phyloP scores from a whole-genome alignment of 257 asterid species.

The Solanum ossicruentum region DNA sequence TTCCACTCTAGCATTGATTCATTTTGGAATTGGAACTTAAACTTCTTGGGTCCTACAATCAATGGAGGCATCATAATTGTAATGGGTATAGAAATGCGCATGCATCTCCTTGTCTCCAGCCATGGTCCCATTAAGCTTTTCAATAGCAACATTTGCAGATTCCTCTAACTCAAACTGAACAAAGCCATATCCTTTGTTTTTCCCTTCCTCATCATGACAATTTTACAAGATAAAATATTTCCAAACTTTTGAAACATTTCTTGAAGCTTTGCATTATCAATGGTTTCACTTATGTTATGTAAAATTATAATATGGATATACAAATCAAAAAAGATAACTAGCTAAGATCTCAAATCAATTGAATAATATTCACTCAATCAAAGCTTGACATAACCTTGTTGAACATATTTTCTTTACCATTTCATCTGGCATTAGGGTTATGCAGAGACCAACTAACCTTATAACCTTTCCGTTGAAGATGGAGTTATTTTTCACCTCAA shows the following conservation, averaged over 20 bases:
- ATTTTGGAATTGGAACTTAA: no score
- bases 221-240: slow-evolving; percentile 44
- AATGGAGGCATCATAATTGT: neutral
- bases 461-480: slow-evolving; percentile 34
- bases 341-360: neutral
- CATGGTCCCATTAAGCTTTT: slow-evolving; percentile 22
- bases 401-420: slow-evolving; percentile 31
- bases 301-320: neutral
- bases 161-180: slow-evolving; percentile 39
- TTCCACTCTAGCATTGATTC: no score
- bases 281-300: slow-evolving; percentile 2
- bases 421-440: slow-evolving; percentile 24
- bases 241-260: slow-evolving; percentile 30
- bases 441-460: slow-evolving; percentile 47
- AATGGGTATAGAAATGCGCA: slow-evolving; percentile 6
- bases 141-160: slow-evolving; percentile 33
- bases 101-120: slow-evolving; percentile 44
- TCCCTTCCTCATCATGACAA: slow-evolving; percentile 38
- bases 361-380: neutral
- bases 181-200: slow-evolving; percentile 46
- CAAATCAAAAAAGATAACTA: neutral
- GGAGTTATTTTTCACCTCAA: slow-evolving; percentile 27
- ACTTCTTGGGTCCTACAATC: no score
- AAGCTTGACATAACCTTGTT: slow-evolving; percentile 35
- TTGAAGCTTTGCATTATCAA: slow-evolving; percentile 26